Evolutionary conservation across 2,329 filamentous ascomycete species (phyloP), one percentile per base, ranked within the genome.

Genomic region (Penicillium digitatum): DNA sequence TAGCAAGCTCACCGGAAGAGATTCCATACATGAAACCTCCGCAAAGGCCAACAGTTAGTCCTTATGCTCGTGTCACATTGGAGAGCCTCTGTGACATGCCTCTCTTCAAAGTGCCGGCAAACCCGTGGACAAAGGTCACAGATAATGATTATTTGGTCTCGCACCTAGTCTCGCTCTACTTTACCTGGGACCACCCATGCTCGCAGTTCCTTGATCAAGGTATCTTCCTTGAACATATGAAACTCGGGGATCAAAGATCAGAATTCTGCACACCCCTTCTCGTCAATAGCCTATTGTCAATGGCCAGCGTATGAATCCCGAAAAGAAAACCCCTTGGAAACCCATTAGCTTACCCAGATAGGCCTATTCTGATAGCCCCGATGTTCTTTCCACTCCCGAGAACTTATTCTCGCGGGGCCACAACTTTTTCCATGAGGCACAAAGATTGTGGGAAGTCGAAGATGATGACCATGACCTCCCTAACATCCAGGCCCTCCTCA

Each of bases 131-230:
- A 0, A 81, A 79, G 8, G 88, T 95, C 47, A 95, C 90, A 3
- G 79, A 83, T 43, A 89, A 96, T 68, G 78, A 83, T 14, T 81
- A 87, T 46, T 80, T 95, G 45, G 83, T 95, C 62, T 83, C 86
- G 9, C 90, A 95, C 71, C 81, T 96, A 29, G 82, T 96, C 66
- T 90, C 90, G 67, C 88, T 95, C 83, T 96, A 96, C 75, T 95
- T 96, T 74, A 89, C 85, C 66, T 96, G 92, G 87, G 90, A 96
- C 70, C 95, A 96, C 71, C 87, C 90, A 29, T 95, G 90, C 74
- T 95, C 87, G 67, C 85, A 81, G 37, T 77, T 94, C 24, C 91
- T 96, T 69, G 89, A 88, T 66, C 82, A 86, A 49, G 88, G 93
- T 63, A 90, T 92, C 64, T 74, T 87, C 43, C 80, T 82, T 34